Evolutionary conservation across 306 rosid genomes (phyloP).

Genomic region (Dalbergia oliveri): DNA sequence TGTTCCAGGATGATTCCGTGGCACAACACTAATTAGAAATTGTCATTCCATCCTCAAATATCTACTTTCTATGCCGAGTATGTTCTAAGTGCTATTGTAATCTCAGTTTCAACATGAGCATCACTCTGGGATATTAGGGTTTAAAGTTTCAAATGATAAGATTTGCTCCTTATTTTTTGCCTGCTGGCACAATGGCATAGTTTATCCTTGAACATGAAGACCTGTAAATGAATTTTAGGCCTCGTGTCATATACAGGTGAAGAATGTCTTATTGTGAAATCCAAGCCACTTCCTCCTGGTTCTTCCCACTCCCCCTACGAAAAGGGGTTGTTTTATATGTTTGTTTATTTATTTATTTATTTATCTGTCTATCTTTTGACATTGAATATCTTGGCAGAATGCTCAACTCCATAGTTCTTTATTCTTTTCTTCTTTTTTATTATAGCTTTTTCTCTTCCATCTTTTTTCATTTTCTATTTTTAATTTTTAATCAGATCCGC

Average conservation of each 20-base stretch:
- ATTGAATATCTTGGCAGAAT: conserved; percentile 4
- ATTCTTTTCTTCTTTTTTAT: conserved; percentile 37
- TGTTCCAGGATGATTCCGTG: neutral
- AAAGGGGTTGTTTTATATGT: conserved; percentile 5
- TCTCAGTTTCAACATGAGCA: conserved; percentile 8
- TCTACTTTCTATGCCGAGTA: conserved; percentile 1
- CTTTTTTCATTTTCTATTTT: conserved; percentile 12
- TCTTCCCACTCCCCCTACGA: neutral
- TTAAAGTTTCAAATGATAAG: conserved; percentile 31
- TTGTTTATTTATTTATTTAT: neutral
- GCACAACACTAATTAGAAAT: conserved; percentile 7
- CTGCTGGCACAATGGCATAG: neutral
- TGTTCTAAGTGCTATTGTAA: conserved; percentile 13
- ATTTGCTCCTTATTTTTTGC: conserved; percentile 1
- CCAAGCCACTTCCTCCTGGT: neutral
- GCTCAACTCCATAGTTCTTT: conserved; percentile 6
- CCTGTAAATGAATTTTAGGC: conserved; percentile 20
- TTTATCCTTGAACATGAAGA: too few relatives aligned
- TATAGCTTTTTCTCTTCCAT: conserved; percentile 27
- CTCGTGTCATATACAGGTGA: neutral
- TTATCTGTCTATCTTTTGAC: too few relatives aligned
- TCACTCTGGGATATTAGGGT: conserved; percentile 1
- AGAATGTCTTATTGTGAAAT: conserved; percentile 30
- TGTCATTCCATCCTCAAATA: conserved; percentile 7
- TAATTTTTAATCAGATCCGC: conserved; percentile 61